These are phyloP conservation scores for Spathaspora gorwiae DNA, from an alignment of 805 yeast species.

Conservation along the genomic window DNA sequence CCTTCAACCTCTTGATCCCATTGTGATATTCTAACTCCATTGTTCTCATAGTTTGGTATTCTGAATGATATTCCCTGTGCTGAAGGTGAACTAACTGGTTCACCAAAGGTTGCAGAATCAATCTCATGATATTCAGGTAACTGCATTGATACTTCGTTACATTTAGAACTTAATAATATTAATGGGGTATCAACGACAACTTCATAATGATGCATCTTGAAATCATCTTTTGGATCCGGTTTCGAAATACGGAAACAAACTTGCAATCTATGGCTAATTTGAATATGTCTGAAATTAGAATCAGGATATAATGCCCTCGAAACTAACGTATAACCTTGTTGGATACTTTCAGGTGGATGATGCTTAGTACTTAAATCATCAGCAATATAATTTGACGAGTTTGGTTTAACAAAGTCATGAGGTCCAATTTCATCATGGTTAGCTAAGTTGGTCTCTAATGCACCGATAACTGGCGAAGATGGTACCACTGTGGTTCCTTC, in stretches of 20 bases:
- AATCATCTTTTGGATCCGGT: conserved; percentile 45
- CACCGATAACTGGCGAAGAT: conserved; percentile 28
- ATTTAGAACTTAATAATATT: conserved; percentile 39
- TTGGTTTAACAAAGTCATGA: conserved; percentile 21
- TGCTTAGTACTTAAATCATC: conserved; percentile 15
- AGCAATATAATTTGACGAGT: conserved; percentile 24
- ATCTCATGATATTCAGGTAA: conserved; percentile 37
- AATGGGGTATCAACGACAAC: conserved; percentile 78
- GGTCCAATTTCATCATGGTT: conserved; percentile 17
- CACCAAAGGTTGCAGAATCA: conserved; percentile 2
- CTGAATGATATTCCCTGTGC: conserved; percentile 23
- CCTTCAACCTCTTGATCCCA: conserved; percentile 12
- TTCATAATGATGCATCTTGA: conserved; percentile 66
- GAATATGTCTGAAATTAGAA: conserved; percentile 57
- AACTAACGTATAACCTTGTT: conserved; percentile 31
- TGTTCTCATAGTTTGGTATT: conserved; percentile 31
- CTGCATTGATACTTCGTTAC: conserved; percentile 37
- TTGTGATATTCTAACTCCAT: conserved; percentile 30
- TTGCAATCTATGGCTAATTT: conserved; percentile 64
- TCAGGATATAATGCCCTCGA: conserved; percentile 55
- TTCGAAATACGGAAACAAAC: conserved; percentile 64
- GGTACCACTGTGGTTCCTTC: conserved; percentile 5
- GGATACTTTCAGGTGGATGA: conserved; percentile 21
- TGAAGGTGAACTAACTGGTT: not conserved
- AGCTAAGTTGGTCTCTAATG: conserved; percentile 35